Percentiles rank a stretch among this genome's conserved stretches.
Conservation (phyloP, 257 asterid genomes). For the Rhazya stricta region DNA sequence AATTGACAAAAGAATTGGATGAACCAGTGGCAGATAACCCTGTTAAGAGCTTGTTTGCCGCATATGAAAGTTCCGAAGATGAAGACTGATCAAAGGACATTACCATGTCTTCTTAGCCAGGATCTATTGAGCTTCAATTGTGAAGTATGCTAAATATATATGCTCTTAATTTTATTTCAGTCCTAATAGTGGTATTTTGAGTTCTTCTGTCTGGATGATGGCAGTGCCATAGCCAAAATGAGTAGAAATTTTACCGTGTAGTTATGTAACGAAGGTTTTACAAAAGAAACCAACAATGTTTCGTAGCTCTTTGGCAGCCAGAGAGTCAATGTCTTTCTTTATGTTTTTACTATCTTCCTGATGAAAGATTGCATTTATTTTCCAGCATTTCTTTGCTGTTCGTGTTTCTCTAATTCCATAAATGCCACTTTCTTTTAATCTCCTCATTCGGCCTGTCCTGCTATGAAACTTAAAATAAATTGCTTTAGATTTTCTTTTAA, state of each 20-base stretch:
- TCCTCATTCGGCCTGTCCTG: too few relatives aligned
- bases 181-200: not conserved
- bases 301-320: not conserved
- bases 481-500: too few relatives aligned
- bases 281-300: not conserved
- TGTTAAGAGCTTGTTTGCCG: conserved; percentile 63
- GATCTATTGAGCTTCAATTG: not conserved
- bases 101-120: not conserved
- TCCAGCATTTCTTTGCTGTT: too few relatives aligned
- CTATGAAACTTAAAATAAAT: too few relatives aligned
- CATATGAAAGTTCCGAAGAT: conserved; percentile 79
- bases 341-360: not conserved
- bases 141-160: not conserved
- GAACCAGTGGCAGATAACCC: conserved; percentile 54
- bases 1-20: conserved; percentile 26
- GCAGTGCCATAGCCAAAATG: not conserved
- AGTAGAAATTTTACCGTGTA: not conserved
- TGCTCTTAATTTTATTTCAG: not conserved
- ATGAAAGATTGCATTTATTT: too few relatives aligned
- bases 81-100: conserved; percentile 42
- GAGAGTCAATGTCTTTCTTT: not conserved
- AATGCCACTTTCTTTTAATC: too few relatives aligned
- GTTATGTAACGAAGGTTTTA: not conserved
- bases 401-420: too few relatives aligned
- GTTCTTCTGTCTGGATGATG: not conserved